A percentile compares a stretch with the other conserved stretches of the same genome.
Evolutionary conservation across 2,329 filamentous ascomycete species (phyloP).

Genomic region (Hypoxylon sp.): DNA sequence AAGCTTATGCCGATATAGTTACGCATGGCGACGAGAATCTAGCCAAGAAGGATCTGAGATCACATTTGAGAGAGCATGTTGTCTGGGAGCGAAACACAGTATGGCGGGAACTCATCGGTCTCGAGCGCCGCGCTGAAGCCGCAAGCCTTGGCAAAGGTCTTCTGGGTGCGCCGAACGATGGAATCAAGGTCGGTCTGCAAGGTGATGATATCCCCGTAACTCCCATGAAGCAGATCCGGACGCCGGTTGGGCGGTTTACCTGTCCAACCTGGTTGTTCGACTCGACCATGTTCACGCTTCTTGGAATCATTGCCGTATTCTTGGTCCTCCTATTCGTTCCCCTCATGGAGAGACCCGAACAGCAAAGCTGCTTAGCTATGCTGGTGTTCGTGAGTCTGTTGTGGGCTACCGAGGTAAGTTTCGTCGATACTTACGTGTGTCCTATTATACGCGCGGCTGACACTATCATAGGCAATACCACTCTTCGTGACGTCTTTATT

Average conservation of each 20-base stretch:
- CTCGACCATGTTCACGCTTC: conserved; percentile 82
- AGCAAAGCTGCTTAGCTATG: conserved; percentile 96
- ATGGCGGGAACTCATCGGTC: conserved; percentile 98
- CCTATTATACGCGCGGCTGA: conserved; percentile 18
- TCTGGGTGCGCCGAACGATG: conserved; percentile 80
- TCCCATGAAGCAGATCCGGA: conserved; percentile 77
- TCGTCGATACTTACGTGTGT: not conserved
- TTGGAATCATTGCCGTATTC: conserved; percentile 81
- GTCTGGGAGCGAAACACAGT: conserved; percentile 99
- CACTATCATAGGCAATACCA: conserved; percentile 79
- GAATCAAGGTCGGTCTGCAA: conserved; percentile 79
- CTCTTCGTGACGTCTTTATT: conserved; percentile 95
- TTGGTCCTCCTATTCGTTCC: conserved; percentile 79
- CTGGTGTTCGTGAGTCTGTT: conserved; percentile 92
- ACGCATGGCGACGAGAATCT: conserved; percentile 83
- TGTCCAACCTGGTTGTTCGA: conserved; percentile 88
- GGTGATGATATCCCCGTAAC: conserved; percentile 81
- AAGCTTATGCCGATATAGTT: conserved; percentile 84
- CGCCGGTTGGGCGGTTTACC: conserved; percentile 82
- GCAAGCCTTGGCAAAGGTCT: conserved; percentile 90
- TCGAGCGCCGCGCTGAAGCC: conserved; percentile 94
- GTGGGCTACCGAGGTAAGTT: conserved; percentile 91
- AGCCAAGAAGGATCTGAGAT: conserved; percentile 86
- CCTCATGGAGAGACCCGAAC: conserved; percentile 87
- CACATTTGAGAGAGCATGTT: conserved; percentile 95